phyloP scores from a whole-genome alignment of 179 eudicot species.

The Sideroxylon spinosum region DNA sequence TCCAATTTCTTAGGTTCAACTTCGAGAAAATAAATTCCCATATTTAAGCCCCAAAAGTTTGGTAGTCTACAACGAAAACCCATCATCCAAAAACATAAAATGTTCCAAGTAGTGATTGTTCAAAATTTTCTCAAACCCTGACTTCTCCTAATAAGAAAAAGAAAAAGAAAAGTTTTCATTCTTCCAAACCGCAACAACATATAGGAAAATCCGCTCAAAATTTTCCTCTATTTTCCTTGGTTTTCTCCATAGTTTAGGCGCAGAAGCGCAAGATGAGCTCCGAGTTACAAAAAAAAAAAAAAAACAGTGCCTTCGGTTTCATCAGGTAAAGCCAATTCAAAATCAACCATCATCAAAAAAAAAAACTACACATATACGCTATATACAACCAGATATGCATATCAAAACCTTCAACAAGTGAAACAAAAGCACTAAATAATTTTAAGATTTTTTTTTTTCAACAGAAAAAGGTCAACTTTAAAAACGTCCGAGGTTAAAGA shows the following conservation, averaged over 20 bases:
- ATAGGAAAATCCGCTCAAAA: not conserved
- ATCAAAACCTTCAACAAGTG: not conserved
- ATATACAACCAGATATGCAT: not conserved
- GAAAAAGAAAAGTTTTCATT: not conserved
- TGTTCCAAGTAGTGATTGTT: not conserved
- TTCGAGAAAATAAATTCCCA: not conserved
- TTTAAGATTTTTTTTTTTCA: not conserved
- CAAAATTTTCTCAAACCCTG: not conserved
- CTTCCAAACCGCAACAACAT: not conserved
- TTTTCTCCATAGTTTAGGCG: conserved; percentile 6
- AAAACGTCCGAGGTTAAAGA: not conserved
- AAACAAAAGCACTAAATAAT: conserved; percentile 4
- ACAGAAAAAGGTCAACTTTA: not conserved
- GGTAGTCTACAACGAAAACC: not conserved
- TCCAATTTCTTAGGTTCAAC: not conserved
- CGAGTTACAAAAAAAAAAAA: not conserved
- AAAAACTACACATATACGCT: not conserved
- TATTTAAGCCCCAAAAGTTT: not conserved
- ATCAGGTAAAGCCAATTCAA: not conserved
- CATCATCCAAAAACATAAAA: not conserved
- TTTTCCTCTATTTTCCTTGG: not conserved
- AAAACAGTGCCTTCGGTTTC: not conserved
- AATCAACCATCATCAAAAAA: not conserved
- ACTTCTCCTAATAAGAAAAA: not conserved
- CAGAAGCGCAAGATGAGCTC: not conserved